phyloP scores from a whole-genome alignment of 352 stramenopile species.

The Phytopythium ostracodes region DNA sequence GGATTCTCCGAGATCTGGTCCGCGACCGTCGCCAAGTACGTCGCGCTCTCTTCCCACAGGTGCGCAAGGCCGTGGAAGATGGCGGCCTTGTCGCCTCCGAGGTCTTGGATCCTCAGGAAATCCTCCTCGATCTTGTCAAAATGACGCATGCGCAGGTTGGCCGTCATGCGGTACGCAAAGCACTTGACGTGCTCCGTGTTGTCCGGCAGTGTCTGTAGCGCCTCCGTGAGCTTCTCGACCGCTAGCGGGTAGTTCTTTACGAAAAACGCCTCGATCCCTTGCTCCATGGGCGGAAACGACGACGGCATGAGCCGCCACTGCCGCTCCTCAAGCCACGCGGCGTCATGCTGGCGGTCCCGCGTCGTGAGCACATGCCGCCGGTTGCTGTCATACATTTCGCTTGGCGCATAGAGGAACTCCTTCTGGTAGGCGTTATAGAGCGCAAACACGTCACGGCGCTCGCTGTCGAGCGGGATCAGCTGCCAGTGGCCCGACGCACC shows the following conservation, averaged over 20 bases:
- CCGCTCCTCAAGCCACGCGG: constrained; percentile 25
- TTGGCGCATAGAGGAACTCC: constrained; percentile 64
- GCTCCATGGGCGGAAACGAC: constrained; percentile 40
- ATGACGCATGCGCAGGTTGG: constrained; percentile 53
- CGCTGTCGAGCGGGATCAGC: constrained; percentile 35
- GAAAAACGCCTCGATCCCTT: constrained; percentile 70
- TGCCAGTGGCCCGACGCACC: constrained; percentile 62
- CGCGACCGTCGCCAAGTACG: constrained; percentile 38
- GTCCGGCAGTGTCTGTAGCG: constrained; percentile 40
- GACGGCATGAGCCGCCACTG: constrained; percentile 47
- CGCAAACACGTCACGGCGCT: constrained; percentile 52
- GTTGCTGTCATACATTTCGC: constrained; percentile 46
- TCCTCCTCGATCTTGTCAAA: constrained; percentile 47
- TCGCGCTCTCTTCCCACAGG: constrained; percentile 61
- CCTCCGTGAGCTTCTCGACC: constrained; percentile 44
- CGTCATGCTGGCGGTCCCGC: constrained; percentile 16
- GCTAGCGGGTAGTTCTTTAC: constrained; percentile 50
- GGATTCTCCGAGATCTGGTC: constrained; percentile 31
- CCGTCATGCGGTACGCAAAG: constrained; percentile 70
- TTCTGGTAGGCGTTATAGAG: constrained; percentile 76
- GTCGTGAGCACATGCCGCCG: constrained; percentile 50
- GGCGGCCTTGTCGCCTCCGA: constrained; percentile 65
- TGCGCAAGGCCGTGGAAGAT: constrained; percentile 74
- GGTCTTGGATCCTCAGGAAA: constrained; percentile 45
- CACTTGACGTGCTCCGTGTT: constrained; percentile 71